phyloP scores from a whole-genome alignment of 257 asterid species.

The Coffea eugenioides region DNA sequence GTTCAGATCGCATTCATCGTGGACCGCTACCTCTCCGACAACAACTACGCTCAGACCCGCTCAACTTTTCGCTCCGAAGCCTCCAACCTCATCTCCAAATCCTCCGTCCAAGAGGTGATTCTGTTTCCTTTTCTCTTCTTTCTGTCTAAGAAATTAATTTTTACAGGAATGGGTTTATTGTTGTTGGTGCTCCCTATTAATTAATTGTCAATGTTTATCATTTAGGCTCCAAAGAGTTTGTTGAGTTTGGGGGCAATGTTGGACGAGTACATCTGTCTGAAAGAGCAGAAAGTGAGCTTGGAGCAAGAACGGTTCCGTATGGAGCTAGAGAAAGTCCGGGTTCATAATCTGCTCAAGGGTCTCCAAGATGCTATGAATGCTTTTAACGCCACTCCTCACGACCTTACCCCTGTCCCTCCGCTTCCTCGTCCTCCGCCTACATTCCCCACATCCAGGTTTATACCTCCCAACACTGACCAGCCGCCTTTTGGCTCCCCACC shows the following conservation, averaged over 20 bases:
- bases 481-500: constrained; percentile 15
- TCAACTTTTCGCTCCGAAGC: constrained; percentile 81
- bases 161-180: too few species aligned
- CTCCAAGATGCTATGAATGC: constrained; percentile 79
- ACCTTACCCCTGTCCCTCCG: constrained; percentile 34
- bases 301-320: constrained; percentile 70
- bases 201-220: too few species aligned
- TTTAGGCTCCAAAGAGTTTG: constrained; percentile 80
- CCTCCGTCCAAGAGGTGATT: constrained; percentile 70
- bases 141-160: too few species aligned
- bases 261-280: constrained; percentile 79
- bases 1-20: constrained; percentile 89
- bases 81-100: constrained; percentile 62
- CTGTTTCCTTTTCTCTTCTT: too few species aligned
- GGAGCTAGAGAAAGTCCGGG: constrained; percentile 72
- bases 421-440: constrained; percentile 19
- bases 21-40: constrained; percentile 86
- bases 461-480: neutral
- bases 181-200: too few species aligned
- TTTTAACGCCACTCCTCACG: constrained; percentile 40
- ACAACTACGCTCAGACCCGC: constrained; percentile 48
- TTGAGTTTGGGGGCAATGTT: constrained; percentile 75
- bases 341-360: constrained; percentile 67
- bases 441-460: neutral
- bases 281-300: constrained; percentile 72